Base-by-base conservation (phyloP, 495 filamentous ascomycete genomes). In the Corynascus novoguineensis region DNA sequence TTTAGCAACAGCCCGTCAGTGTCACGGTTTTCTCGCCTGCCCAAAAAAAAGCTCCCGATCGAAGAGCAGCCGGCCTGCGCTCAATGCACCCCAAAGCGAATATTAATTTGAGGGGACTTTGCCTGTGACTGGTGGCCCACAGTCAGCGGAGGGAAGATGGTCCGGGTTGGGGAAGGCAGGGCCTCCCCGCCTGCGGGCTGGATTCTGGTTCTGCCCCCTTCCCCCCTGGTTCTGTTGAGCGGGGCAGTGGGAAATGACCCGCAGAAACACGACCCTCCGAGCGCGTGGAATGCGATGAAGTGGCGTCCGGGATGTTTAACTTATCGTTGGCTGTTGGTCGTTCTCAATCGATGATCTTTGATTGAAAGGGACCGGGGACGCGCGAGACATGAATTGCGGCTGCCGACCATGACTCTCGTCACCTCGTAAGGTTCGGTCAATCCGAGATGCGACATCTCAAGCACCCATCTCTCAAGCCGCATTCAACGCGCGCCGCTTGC, bases 121-220 rank as follows among this genome's bases (percentile, higher is more conserved):
- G n/a, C n/a, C n/a, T n/a, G n/a, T n/a, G n/a, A n/a, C n/a, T n/a
- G n/a, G n/a, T n/a, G n/a, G n/a, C n/a, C n/a, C n/a, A 9, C 9
- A 15, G 42, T 48, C 45, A 48, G 28, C 45, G 45, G 45, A 21
- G 45, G 12, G 27, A 48, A 48, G 45, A 31, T 48, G 45, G 45
- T 8, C 45, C 45, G 45, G 32, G 17, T 12, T 6, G 3, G n/a
- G 17, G 38, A 41, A 11, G 11, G 15, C 24, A 46, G 42, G 42
- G 42, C 28, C n/a, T n/a, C n/a, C n/a, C n/a, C n/a, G n/a, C n/a
- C n/a, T 15, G 24, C 42, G 9, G 28, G 42, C 42, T 46, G 42
- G 17, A 17, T 5, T 17, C 29, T 31, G 29, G 17, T 1, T 15
- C 24, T 28, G 5, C 42, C 42, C 38, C 22, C 41, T 10, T 7